Evolutionary conservation across 306 rosid species (phyloP).

Genomic region (Calophaca sinica): DNA sequence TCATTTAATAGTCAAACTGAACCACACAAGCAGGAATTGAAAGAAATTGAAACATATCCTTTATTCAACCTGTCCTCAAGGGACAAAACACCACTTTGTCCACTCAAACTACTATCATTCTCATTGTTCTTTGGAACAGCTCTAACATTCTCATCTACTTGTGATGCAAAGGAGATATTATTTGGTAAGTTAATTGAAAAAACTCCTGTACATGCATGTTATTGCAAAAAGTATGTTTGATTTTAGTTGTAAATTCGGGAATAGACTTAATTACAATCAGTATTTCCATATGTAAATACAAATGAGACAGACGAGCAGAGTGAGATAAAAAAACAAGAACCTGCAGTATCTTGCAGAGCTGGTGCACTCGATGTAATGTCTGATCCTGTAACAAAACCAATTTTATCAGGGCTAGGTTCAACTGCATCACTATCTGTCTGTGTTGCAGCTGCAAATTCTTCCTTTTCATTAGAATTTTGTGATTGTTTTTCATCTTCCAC

Average conservation of each 20-base stretch:
- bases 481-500: slow-evolving; percentile 54
- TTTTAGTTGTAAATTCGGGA: slow-evolving; percentile 9
- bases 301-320: slow-evolving; percentile 24
- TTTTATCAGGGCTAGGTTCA: slow-evolving; percentile 51
- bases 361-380: slow-evolving; percentile 52
- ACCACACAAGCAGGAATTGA: slow-evolving; percentile 36
- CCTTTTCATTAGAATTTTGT: slow-evolving; percentile 49
- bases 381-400: slow-evolving; percentile 46
- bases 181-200: slow-evolving; percentile 31
- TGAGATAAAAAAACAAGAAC: slow-evolving; percentile 45
- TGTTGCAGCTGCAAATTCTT: slow-evolving; percentile 50
- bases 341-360: slow-evolving; percentile 54
- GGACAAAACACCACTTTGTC: slow-evolving; percentile 46
- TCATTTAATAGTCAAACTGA: slow-evolving; percentile 32
- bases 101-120: slow-evolving; percentile 46
- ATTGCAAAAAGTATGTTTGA: slow-evolving; percentile 29
- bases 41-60: slow-evolving; percentile 53
- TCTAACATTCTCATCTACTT: slow-evolving; percentile 49
- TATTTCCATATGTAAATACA: slow-evolving; percentile 34
- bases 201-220: slow-evolving; percentile 30
- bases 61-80: slow-evolving; percentile 47
- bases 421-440: slow-evolving; percentile 49
- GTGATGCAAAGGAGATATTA: slow-evolving; percentile 51
- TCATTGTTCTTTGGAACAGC: slow-evolving; percentile 48
- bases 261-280: slow-evolving; percentile 6